Evolutionary conservation across 106 monocot species (phyloP).

Genomic region (Platanthera guangdongensis): DNA sequence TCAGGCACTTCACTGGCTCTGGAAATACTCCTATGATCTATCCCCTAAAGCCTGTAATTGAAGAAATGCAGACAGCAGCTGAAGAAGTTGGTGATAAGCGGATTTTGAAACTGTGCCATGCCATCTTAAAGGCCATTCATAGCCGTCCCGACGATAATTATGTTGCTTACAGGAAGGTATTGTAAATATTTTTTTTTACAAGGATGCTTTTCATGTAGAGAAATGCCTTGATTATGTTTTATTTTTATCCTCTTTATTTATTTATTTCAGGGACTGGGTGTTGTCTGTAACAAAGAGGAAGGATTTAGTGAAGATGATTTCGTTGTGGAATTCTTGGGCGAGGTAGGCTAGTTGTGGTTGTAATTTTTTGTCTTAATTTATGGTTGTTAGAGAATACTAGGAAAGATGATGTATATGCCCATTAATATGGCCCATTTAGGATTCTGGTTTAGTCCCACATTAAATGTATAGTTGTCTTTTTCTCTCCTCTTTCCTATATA

Average conservation of each 20-base stretch:
- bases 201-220: neutral
- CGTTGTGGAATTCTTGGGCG: conserved; percentile 97
- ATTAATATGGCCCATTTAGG: no score
- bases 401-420: no score
- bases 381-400: no score
- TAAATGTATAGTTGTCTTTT: no score
- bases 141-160: conserved; percentile 86
- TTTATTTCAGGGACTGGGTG: conserved; percentile 76
- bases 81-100: conserved; percentile 52
- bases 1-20: conserved; percentile 72
- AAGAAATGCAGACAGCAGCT: conserved; percentile 67
- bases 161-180: conserved; percentile 96
- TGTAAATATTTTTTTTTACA: neutral
- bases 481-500: no score
- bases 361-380: neutral
- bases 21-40: conserved; percentile 93
- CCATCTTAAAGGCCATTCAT: conserved; percentile 72
- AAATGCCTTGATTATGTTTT: neutral
- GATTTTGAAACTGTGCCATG: conserved; percentile 48
- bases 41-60: conserved; percentile 63
- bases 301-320: conserved; percentile 87
- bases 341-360: conserved; percentile 38
- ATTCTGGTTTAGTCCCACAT: no score
- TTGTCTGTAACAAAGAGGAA: conserved; percentile 92
- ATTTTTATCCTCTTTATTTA: neutral